Evolutionary conservation across 495 filamentous ascomycete species (phyloP).

Genomic region (Hypoxylon lienhwacheense): DNA sequence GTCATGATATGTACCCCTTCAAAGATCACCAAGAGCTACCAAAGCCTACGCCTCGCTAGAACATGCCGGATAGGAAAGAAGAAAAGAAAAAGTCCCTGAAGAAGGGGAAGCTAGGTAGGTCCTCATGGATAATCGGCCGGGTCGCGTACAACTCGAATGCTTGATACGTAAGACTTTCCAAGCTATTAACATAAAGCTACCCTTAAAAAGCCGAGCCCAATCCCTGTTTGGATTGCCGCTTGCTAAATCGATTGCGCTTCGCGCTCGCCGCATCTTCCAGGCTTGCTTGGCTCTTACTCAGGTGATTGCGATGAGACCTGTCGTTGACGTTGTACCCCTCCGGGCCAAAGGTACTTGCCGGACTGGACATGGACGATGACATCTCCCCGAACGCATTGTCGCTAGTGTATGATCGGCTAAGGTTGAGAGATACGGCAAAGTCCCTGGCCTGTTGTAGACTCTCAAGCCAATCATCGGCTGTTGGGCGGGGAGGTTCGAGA

Average conservation of each 20-base stretch:
- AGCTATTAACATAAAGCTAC: conserved; percentile 4
- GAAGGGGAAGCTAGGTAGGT: conserved; percentile 13
- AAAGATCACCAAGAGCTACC: conserved; percentile 40
- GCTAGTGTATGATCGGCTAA: conserved; percentile 64
- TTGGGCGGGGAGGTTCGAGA: conserved; percentile 34
- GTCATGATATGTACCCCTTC: conserved; percentile 32
- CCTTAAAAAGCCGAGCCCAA: conserved; percentile 75
- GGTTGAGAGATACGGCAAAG: conserved; percentile 71
- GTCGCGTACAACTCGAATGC: conserved; percentile 5
- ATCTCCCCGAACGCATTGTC: conserved; percentile 74
- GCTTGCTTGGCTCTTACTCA: conserved; percentile 59
- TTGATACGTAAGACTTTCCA: conserved; percentile 22
- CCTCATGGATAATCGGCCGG: not conserved
- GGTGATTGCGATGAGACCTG: conserved; percentile 52
- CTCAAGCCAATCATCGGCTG: conserved; percentile 80
- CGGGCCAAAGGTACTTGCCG: conserved; percentile 70
- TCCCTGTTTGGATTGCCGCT: conserved; percentile 86
- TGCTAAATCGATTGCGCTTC: conserved; percentile 80
- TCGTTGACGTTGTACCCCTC: conserved; percentile 51
- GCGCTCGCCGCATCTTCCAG: conserved; percentile 56
- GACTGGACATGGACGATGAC: conserved; percentile 71
- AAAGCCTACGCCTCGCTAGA: conserved; percentile 44
- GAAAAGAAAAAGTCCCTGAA: conserved; percentile 4
- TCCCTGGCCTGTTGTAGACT: conserved; percentile 79
- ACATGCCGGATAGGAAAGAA: conserved; percentile 38